phyloP scores from a whole-genome alignment of 1,284 basidiomycete genomes.

The Butyriboletus pseudospeciosus region DNA sequence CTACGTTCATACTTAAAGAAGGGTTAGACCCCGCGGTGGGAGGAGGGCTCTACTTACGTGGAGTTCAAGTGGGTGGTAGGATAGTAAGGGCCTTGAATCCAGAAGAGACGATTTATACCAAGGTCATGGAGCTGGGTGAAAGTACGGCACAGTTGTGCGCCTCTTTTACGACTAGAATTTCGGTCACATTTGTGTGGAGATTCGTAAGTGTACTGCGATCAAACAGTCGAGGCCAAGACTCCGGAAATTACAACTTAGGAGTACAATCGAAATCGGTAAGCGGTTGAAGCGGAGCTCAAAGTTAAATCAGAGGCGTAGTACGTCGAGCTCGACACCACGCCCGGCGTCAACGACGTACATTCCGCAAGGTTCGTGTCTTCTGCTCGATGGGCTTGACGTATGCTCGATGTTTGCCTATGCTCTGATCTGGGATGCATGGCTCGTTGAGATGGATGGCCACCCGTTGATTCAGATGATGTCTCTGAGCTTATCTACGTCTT shows the following conservation, averaged over 20 bases:
- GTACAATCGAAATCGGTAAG: conserved; percentile 2
- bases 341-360: conserved; percentile 16
- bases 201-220: conserved; percentile 4
- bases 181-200: neutral
- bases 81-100: neutral
- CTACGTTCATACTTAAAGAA: conserved; percentile 15
- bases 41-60: neutral
- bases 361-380: conserved; percentile 25
- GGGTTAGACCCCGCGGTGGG: neutral
- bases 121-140: neutral
- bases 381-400: neutral
- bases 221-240: neutral
- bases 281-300: conserved; percentile 25
- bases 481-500: conserved; percentile 18
- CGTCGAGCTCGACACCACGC: conserved; percentile 18
- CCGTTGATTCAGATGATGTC: conserved; percentile 18
- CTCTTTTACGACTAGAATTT: neutral
- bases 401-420: neutral
- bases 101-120: conserved; percentile 6
- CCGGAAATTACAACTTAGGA: conserved; percentile 14
- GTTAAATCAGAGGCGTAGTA: conserved; percentile 7
- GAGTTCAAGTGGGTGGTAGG: neutral
- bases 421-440: neutral
- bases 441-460: conserved; percentile 20
- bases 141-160: too few relatives aligned